Evolutionary conservation across 331 rosid genomes (phyloP).

Genomic region (Quercus tomentella): DNA sequence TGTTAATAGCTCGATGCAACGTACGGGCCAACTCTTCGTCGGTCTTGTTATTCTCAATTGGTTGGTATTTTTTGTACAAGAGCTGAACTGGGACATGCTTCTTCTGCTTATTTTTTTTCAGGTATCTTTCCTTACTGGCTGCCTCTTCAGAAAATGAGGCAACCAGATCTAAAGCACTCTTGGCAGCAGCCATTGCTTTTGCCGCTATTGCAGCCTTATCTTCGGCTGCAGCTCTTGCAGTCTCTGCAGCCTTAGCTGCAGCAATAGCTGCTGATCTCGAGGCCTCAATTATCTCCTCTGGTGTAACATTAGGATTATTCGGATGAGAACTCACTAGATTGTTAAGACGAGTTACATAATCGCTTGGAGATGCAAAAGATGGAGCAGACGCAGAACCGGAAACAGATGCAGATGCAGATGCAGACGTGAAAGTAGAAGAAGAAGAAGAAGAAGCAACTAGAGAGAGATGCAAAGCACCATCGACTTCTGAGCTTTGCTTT

Average conservation of each 20-base stretch:
- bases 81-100: slow-evolving; percentile 95
- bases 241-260: slow-evolving; percentile 72
- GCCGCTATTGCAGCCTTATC: slow-evolving; percentile 85
- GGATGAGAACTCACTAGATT: slow-evolving; percentile 63
- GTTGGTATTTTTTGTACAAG: slow-evolving; percentile 83
- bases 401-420: slow-evolving; percentile 16
- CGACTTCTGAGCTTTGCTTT: slow-evolving; percentile 65
- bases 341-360: slow-evolving; percentile 57
- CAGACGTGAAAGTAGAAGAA: not conserved
- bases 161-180: slow-evolving; percentile 80
- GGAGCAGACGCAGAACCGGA: slow-evolving; percentile 49
- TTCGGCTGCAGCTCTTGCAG: slow-evolving; percentile 79
- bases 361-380: slow-evolving; percentile 49
- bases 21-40: slow-evolving; percentile 94
- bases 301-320: slow-evolving; percentile 53
- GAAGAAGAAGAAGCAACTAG: slow-evolving; percentile 54
- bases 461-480: slow-evolving; percentile 47
- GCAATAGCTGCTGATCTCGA: slow-evolving; percentile 57
- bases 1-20: slow-evolving; percentile 85
- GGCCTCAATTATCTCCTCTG: slow-evolving; percentile 66
- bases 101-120: slow-evolving; percentile 75
- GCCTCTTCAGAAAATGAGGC: slow-evolving; percentile 78
- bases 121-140: slow-evolving; percentile 46
- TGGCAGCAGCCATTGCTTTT: slow-evolving; percentile 82
- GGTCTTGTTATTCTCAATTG: slow-evolving; percentile 63